Percentiles rank a stretch among this genome's conserved stretches.
These are phyloP conservation scores for Lodderomyces orthopsilosis DNA, from an alignment of 1,139 yeast genomes.

Conservation along the genomic window DNA sequence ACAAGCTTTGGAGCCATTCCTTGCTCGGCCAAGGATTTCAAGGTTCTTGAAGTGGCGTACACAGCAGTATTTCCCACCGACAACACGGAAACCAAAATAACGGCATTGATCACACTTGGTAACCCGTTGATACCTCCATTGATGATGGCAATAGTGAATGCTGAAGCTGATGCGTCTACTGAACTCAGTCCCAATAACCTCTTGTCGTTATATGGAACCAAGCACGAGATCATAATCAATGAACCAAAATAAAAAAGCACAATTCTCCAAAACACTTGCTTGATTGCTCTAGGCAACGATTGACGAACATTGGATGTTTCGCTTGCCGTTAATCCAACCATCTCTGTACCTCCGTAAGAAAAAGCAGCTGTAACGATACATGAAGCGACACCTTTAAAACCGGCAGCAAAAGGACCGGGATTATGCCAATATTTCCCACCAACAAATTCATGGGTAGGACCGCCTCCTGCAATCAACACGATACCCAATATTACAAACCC, in stretches of 20 bases:
- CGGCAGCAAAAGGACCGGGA: conserved; percentile 51
- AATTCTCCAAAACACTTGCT: conserved; percentile 74
- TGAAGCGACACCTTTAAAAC: conserved; percentile 79
- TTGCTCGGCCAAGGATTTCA: conserved; percentile 40
- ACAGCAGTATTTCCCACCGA: conserved; percentile 48
- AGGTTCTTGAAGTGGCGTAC: conserved; percentile 43
- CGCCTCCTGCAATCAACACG: conserved; percentile 42
- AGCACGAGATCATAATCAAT: conserved; percentile 45
- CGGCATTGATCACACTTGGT: conserved; percentile 44
- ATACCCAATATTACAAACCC: conserved; percentile 42
- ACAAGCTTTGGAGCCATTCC: conserved; percentile 39
- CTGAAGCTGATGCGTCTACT: conserved; percentile 40
- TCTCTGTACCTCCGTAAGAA: conserved; percentile 44
- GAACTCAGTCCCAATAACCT: conserved; percentile 34
- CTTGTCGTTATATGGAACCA: conserved; percentile 40
- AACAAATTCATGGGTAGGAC: conserved; percentile 32
- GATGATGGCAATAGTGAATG: conserved; percentile 56
- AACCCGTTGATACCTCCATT: conserved; percentile 48
- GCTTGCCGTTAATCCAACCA: conserved; percentile 54
- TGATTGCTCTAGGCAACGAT: conserved; percentile 70
- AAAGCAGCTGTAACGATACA: conserved; percentile 52
- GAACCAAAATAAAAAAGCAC: conserved; percentile 54
- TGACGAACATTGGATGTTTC: conserved; percentile 72
- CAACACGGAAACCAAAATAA: conserved; percentile 38
- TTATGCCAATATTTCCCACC: conserved; percentile 39